Evolutionary conservation across 2,329 filamentous ascomycete genomes (phyloP).

Genomic region (Beauveria sp.): DNA sequence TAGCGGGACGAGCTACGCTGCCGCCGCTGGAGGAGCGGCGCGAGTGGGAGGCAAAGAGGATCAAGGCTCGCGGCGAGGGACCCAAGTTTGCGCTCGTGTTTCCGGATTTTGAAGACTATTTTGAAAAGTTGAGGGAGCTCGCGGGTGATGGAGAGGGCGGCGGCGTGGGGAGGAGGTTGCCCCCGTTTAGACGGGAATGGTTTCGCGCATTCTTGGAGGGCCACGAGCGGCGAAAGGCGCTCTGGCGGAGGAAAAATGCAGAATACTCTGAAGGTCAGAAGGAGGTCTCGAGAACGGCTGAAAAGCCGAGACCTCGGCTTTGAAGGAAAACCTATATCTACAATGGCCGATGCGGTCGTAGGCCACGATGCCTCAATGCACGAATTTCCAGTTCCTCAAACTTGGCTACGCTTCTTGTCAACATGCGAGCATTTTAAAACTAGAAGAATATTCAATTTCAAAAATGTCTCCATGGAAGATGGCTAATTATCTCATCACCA

Average conservation of each 20-base stretch:
- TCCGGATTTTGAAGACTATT: constrained; percentile 58
- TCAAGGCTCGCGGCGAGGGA: constrained; percentile 47
- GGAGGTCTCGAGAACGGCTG: background rate
- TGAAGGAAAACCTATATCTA: background rate
- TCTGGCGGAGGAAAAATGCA: background rate
- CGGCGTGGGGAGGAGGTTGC: constrained; percentile 33
- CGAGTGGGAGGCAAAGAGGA: constrained; percentile 49
- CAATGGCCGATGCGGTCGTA: background rate
- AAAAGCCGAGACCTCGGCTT: background rate
- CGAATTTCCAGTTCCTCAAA: too few relatives aligned
- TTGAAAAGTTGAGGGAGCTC: constrained; percentile 45
- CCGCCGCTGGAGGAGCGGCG: constrained; percentile 41
- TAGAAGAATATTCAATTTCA: too few relatives aligned
- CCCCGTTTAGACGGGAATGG: constrained; percentile 39
- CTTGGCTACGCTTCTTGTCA: too few relatives aligned
- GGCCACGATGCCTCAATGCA: too few relatives aligned
- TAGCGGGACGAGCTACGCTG: constrained; percentile 45
- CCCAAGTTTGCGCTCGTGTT: constrained; percentile 47
- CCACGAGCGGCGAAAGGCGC: constrained; percentile 43
- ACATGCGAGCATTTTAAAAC: too few relatives aligned
- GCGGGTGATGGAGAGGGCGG: constrained; percentile 37
- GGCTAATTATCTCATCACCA: too few relatives aligned
- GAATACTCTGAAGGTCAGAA: background rate
- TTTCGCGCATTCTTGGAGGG: constrained; percentile 43
- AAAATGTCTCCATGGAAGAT: too few relatives aligned